Evolutionary conservation across 805 yeast genomes (phyloP).

Genomic region (Candida mattraensis): DNA sequence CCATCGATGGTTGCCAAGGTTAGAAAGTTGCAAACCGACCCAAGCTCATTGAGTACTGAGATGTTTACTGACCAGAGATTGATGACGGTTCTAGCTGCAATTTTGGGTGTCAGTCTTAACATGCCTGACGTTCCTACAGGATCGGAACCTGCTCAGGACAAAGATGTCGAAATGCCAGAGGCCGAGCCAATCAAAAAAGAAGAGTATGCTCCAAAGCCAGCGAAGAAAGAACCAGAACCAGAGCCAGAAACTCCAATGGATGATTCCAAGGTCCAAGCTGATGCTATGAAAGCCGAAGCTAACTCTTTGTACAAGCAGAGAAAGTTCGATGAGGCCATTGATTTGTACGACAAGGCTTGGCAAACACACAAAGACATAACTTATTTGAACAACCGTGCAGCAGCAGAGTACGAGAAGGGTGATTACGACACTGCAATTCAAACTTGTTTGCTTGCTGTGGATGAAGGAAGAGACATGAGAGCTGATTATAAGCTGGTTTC

Average conservation of each 20-base stretch:
- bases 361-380: constrained; percentile 80
- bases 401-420: constrained; percentile 96
- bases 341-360: constrained; percentile 83
- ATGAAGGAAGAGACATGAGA: constrained; percentile 83
- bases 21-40: constrained; percentile 61
- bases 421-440: constrained; percentile 82
- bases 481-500: constrained; percentile 92
- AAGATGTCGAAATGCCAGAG: constrained; percentile 23
- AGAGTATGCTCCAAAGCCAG: constrained; percentile 35
- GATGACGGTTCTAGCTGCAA: constrained; percentile 83
- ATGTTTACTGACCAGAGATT: constrained; percentile 80
- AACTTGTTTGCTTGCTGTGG: constrained; percentile 82
- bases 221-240: constrained; percentile 30
- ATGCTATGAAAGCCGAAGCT: constrained; percentile 77
- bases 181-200: constrained; percentile 26
- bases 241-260: constrained; percentile 31
- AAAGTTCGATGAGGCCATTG: constrained; percentile 92
- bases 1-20: constrained; percentile 78
- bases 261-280: constrained; percentile 53
- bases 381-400: constrained; percentile 92
- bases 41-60: constrained; percentile 68
- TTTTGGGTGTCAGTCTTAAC: constrained; percentile 78
- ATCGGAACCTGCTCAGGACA: constrained; percentile 19
- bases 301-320: constrained; percentile 82
- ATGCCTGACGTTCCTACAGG: constrained; percentile 31